These are phyloP conservation scores for Ophiostoma triangulosporum DNA, from an alignment of 2,329 filamentous ascomycete genomes.

Conservation along the genomic window DNA sequence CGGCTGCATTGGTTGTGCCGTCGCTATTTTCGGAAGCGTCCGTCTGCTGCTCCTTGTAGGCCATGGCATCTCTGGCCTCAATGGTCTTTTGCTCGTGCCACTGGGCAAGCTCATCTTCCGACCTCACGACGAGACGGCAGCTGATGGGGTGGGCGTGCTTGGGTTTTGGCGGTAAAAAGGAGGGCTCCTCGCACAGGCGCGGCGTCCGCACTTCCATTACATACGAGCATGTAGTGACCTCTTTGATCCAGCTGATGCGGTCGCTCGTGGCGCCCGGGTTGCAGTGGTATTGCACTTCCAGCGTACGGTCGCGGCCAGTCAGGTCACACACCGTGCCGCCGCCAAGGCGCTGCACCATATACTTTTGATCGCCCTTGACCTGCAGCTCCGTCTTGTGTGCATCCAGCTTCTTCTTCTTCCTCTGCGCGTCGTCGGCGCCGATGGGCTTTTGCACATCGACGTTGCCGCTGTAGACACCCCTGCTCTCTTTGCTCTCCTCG, in stretches of 20 bases:
- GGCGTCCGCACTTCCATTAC: slow-evolving; percentile 88
- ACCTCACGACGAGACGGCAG: slow-evolving; percentile 55
- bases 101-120: slow-evolving; percentile 34
- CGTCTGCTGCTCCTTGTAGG: slow-evolving; percentile 15
- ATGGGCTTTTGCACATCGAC: slow-evolving; percentile 12
- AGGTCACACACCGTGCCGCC: slow-evolving; percentile 77
- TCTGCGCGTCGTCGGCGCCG: slow-evolving; percentile 9
- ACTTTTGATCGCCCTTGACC: slow-evolving; percentile 70
- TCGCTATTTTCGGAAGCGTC: not conserved
- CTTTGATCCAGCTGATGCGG: slow-evolving; percentile 84
- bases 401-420: slow-evolving; percentile 1
- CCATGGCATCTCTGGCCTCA: slow-evolving; percentile 26
- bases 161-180: slow-evolving; percentile 70
- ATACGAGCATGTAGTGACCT: slow-evolving; percentile 81
- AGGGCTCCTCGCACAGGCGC: slow-evolving; percentile 72
- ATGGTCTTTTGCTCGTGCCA: slow-evolving; percentile 24
- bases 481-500: not conserved
- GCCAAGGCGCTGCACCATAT: slow-evolving; percentile 69
- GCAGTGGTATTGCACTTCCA: slow-evolving; percentile 74
- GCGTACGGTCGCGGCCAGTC: slow-evolving; percentile 65
- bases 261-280: slow-evolving; percentile 59
- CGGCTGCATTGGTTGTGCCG: slow-evolving; percentile 10
- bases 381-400: slow-evolving; percentile 52
- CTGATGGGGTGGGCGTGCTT: slow-evolving; percentile 63
- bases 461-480: slow-evolving; percentile 11